Base-by-base conservation (phyloP, 2,329 filamentous ascomycete genomes). In the Colletotrichum lentis region DNA sequence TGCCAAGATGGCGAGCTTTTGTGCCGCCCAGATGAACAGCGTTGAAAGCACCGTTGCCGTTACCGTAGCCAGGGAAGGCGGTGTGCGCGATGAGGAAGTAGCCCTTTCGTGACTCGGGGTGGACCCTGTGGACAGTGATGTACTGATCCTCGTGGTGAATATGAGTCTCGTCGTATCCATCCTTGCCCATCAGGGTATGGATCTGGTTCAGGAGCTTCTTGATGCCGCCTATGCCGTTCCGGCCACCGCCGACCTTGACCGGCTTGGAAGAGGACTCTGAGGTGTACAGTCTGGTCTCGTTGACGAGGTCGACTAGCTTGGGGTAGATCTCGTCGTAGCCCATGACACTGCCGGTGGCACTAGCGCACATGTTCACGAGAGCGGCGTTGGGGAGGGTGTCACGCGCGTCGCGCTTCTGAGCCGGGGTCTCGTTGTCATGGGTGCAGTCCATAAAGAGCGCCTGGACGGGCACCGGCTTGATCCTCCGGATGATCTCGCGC, bases 381-480 rank as follows among this genome's bases (percentile, higher is more conserved):
- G 96, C 96, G 57, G 95, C 94, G 75, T 96, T 98, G 8, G 96
- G 92, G 11, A 99, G 84, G 0, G 96, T 98, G 76, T 99, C 96
- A 68, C 94, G 88, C 59, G 94, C 94, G 77, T 97, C 94, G 47
- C 96, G 88, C 79, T 97, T 97, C 79, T 99, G 95, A 0, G 95
- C 93, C 0, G 96, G 96, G 2, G 93, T 91, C 80, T 99, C 95
- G 74, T 99, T 99, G 80, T 99, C 96, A 78, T 99, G 96, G 0
- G 96, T 99, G 79, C 96, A 99, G 77, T 99, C 96, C 94, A 98
- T 98, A 80, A 99, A 97, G 1, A 99, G 83, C 0, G 95, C 96
- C 72, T 97, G 94, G 0, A 98, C 91, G 4, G 94, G 93, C 3
- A 89, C 92, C n/a, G 91, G 90, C 72, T 93, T 92, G 78, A 99